Conservation (phyloP, 495 filamentous ascomycete species). For the Monascus purpureus region DNA sequence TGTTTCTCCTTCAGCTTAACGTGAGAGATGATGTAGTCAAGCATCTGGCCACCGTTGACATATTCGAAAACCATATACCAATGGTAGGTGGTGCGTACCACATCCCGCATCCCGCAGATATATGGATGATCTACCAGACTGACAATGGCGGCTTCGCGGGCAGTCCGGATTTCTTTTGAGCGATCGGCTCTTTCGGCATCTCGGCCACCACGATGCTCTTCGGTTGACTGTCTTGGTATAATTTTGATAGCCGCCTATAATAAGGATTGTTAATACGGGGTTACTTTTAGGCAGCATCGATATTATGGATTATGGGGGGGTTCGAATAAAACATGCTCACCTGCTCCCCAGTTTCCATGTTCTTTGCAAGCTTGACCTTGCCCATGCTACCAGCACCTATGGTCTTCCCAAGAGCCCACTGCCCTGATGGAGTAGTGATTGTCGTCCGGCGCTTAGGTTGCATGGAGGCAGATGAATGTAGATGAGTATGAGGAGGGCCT, state of each 20-base stretch:
- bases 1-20: constrained; percentile 97
- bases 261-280: constrained; percentile 3
- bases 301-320: too few species aligned
- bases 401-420: constrained; percentile 92
- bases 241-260: constrained; percentile 91
- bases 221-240: constrained; percentile 76
- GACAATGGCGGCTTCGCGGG: constrained; percentile 92
- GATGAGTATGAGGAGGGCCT: constrained; percentile 25
- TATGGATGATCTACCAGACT: constrained; percentile 90
- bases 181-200: constrained; percentile 81
- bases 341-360: constrained; percentile 68
- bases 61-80: constrained; percentile 99
- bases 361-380: constrained; percentile 80
- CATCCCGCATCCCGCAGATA: constrained; percentile 92
- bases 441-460: constrained; percentile 61
- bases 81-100: constrained; percentile 88
- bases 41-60: constrained; percentile 98
- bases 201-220: constrained; percentile 66
- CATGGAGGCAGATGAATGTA: constrained; percentile 22
- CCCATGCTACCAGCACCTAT: constrained; percentile 98
- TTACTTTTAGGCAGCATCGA: too few species aligned
- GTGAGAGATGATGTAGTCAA: constrained; percentile 99
- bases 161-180: constrained; percentile 94
- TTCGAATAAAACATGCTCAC: constrained; percentile 36
- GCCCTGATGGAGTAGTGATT: constrained; percentile 67